A percentile compares a stretch with the other conserved stretches of the same genome.
Evolutionary conservation across 495 filamentous ascomycete species (phyloP).

Genomic region (Podospora pseudopauciseta): DNA sequence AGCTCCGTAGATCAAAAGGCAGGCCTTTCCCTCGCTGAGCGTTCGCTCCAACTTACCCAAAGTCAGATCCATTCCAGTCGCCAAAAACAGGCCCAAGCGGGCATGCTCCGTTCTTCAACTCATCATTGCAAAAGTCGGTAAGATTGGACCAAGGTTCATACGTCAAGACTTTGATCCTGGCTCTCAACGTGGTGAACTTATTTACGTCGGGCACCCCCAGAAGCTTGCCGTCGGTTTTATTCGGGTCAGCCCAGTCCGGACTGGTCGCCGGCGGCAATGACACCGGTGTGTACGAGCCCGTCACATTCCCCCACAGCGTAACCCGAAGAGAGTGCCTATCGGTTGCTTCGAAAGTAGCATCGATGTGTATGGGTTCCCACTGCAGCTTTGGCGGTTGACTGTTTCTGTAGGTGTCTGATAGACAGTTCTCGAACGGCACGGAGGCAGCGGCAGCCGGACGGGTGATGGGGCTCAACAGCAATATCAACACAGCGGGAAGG

Average conservation of each 20-base stretch:
- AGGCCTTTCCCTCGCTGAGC: background rate
- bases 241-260: conserved; percentile 53
- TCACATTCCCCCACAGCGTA: conserved; percentile 88
- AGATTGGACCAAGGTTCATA: conserved; percentile 60
- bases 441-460: conserved; percentile 51
- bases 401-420: conserved; percentile 56
- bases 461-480: conserved; percentile 29
- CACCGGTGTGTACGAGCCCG: conserved; percentile 50
- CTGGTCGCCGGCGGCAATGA: conserved; percentile 52
- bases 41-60: background rate
- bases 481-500: conserved; percentile 8
- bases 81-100: conserved; percentile 71
- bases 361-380: conserved; percentile 69
- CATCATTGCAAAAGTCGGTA: conserved; percentile 60
- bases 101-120: conserved; percentile 58
- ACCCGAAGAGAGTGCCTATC: conserved; percentile 66
- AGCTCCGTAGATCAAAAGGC: background rate
- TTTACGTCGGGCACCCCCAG: conserved; percentile 51
- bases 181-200: conserved; percentile 66
- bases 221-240: conserved; percentile 72
- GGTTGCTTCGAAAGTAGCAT: conserved; percentile 65
- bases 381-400: conserved; percentile 57
- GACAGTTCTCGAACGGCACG: conserved; percentile 80
- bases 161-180: conserved; percentile 65
- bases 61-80: conserved; percentile 36